Evolutionary conservation across 169 alveolate species (phyloP), one percentile per base, ranked within the genome.

Genomic region (Theileria sp.): DNA sequence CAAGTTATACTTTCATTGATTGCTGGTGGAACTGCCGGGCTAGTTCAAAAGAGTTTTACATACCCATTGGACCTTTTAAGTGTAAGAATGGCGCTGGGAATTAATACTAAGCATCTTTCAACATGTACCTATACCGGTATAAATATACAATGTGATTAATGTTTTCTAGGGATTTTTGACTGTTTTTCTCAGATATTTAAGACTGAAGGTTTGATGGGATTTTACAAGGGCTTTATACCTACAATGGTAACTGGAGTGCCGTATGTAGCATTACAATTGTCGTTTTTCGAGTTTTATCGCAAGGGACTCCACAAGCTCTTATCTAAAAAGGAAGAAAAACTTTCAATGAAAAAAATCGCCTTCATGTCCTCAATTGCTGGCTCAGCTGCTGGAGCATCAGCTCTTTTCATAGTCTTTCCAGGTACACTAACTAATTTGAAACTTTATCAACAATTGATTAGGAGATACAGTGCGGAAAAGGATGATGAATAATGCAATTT

Each of bases 401-500:
- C 91, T 26, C 75, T 85, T 13, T 75, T 74, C 23, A 77, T 85
- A 0, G 91, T 85, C 2, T 85, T 85, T 70, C 91, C 91, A 72
- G 89, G 89, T 83, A 50, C 49, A 78, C 19, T 0, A 19, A 88
- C 19, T 87, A 93, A 0, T 79, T 79, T 73, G 54, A 84, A n/a
- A 70, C 86, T 34, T 91, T 89, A 34, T 32, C 36, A 84, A 77
- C 50, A 60, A 60, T 60, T 3, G 50, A 26, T 64, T 94, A 69
- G 94, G 94, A 28, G 97, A 94, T 73, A 94, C 97, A 5, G 94
- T 93, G 32, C 79, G 97, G 65, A 94, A 94, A 79, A 82, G 97
- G 58, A 88, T 94, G 92, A 94, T 94, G 96, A 89, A 87, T 78
- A 92, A 94, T 79, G 97, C 96, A 28, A 90, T 94, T 26, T 92